These are phyloP conservation scores for Elymus sibiricus DNA, from an alignment of 176 grass and related monocot genomes.

Conservation along the genomic window DNA sequence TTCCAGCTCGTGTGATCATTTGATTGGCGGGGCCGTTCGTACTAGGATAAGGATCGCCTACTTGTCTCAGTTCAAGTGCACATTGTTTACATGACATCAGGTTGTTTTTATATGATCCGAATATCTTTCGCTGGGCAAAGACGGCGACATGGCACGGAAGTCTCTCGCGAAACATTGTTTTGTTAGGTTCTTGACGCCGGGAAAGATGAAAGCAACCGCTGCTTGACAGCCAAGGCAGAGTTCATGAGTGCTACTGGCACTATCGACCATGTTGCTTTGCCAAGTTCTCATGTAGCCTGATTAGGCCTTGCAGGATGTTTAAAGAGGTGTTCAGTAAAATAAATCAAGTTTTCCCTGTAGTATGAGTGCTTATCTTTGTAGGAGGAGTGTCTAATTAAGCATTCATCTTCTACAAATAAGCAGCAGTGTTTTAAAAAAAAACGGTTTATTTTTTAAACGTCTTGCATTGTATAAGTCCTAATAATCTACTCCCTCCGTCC, in stretches of 20 bases:
- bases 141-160: constrained; percentile 12
- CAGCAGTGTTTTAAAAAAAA: no score
- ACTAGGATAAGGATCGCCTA: constrained; percentile 14
- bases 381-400: no score
- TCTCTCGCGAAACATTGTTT: neutral
- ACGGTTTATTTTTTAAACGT: no score
- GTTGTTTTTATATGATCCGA: neutral
- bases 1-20: neutral
- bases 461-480: no score
- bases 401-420: no score
- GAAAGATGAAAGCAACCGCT: neutral
- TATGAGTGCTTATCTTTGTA: no score
- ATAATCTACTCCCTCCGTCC: no score
- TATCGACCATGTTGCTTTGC: neutral
- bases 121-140: neutral
- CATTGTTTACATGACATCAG: neutral
- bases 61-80: neutral
- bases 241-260: neutral
- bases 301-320: no score
- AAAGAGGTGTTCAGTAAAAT: no score
- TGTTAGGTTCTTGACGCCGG: neutral
- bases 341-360: no score
- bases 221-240: neutral
- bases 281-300: no score
- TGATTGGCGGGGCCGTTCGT: neutral